Conservation (phyloP, 352 stramenopile genomes). For the Pythium phragmiticola region DNA sequence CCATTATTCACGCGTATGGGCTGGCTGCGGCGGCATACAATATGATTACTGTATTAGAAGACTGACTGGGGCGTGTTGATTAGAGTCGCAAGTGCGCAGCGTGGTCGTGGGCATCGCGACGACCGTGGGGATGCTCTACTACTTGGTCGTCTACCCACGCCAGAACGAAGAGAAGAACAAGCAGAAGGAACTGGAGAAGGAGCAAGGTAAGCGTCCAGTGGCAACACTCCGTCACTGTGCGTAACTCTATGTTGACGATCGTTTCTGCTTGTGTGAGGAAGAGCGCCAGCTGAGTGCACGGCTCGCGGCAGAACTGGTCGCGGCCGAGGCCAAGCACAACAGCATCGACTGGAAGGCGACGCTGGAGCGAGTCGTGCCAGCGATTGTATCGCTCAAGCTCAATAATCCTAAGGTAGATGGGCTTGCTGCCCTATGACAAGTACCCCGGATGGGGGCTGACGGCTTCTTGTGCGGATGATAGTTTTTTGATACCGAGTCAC, state of each 20-base stretch:
- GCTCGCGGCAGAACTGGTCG: constrained; percentile 61
- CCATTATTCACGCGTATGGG: constrained; percentile 9
- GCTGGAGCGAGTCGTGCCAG: constrained; percentile 80
- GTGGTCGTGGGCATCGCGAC: constrained; percentile 28
- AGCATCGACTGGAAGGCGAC: constrained; percentile 81
- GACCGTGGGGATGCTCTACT: constrained; percentile 45
- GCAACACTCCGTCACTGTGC: not conserved
- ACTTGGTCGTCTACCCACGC: constrained; percentile 49
- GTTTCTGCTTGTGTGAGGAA: constrained; percentile 6
- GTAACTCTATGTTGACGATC: not conserved
- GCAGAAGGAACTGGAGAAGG: constrained; percentile 55
- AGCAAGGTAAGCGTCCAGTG: constrained; percentile 30
- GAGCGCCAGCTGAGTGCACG: constrained; percentile 66
- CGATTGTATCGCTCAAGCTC: constrained; percentile 87
- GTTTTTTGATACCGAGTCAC: constrained; percentile 89
- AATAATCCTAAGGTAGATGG: constrained; percentile 76
- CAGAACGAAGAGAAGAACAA: constrained; percentile 57
- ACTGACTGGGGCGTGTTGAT: not conserved
- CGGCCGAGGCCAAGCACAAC: constrained; percentile 65
- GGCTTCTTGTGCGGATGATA: constrained; percentile 19
- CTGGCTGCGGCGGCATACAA: not conserved
- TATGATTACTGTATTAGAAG: not conserved
- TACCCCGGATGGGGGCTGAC: not conserved
- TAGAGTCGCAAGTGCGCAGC: constrained; percentile 13
- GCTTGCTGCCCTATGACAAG: not conserved